Conservation (phyloP, 768 basidiomycete species). For the Megacollybia marginata region DNA sequence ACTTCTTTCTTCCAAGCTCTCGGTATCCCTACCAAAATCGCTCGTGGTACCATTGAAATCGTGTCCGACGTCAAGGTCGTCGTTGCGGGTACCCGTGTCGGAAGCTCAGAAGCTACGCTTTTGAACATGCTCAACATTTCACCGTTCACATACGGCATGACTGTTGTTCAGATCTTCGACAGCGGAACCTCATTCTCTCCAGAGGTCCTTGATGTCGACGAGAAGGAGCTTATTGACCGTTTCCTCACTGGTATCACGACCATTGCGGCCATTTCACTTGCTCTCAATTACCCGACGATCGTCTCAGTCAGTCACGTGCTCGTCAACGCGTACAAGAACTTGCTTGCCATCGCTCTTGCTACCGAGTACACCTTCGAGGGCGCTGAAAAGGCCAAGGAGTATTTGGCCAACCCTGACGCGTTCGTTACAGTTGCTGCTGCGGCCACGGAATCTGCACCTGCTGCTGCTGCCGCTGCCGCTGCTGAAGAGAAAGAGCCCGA, state of each 20-base stretch:
- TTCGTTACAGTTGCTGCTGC: conserved; percentile 79
- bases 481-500: conserved; percentile 70
- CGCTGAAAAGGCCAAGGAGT: conserved; percentile 92
- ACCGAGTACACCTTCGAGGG: conserved; percentile 96
- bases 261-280: conserved; percentile 92
- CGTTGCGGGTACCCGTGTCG: conserved; percentile 85
- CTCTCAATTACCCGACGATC: conserved; percentile 92
- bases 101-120: conserved; percentile 93
- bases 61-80: conserved; percentile 96
- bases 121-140: conserved; percentile 99
- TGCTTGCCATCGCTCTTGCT: conserved; percentile 78
- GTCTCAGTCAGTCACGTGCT: conserved; percentile 92
- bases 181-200: conserved; percentile 89
- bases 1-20: conserved; percentile 99
- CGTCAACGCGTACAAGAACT: conserved; percentile 99
- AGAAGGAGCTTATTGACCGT: conserved; percentile 82
- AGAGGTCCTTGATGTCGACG: conserved; percentile 86
- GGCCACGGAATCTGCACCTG: conserved; percentile 33
- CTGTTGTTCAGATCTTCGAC: conserved; percentile 94
- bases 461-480: conserved; percentile 49
- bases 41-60: conserved; percentile 99
- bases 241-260: conserved; percentile 94
- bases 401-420: conserved; percentile 97
- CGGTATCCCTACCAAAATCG: conserved; percentile 99
- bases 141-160: conserved; percentile 99